A percentile compares a stretch with the other conserved stretches of the same genome.
These are phyloP conservation scores for Neofusicoccum kwambonambiense DNA, from an alignment of 2,329 filamentous ascomycete species.

Conservation along the genomic window DNA sequence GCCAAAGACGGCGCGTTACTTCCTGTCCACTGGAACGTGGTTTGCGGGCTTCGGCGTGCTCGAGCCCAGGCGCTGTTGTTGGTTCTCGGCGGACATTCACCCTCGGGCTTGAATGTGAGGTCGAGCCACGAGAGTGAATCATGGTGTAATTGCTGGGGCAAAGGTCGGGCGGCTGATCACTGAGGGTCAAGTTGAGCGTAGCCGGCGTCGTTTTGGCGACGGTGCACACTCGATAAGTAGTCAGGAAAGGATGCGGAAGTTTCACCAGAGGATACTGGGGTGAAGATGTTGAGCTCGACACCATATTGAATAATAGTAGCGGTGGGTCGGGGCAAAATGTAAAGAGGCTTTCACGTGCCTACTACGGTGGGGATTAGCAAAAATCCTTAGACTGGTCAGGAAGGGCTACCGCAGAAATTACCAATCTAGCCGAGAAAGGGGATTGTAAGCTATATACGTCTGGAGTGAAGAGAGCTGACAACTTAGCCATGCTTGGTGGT, in stretches of 20 bases:
- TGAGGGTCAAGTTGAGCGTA: neutral
- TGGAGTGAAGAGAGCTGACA: too few relatives aligned
- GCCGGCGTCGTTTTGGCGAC: neutral
- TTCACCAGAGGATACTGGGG: neutral
- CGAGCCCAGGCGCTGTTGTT: constrained; percentile 46
- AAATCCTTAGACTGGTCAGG: too few relatives aligned
- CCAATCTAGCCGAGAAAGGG: too few relatives aligned
- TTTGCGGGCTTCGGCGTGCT: constrained; percentile 44
- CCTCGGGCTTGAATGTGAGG: neutral
- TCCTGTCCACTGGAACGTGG: constrained; percentile 43
- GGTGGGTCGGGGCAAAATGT: too few relatives aligned
- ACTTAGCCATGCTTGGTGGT: too few relatives aligned
- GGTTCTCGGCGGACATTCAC: constrained; percentile 29
- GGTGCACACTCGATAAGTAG: constrained; percentile 26
- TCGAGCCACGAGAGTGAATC: constrained; percentile 27
- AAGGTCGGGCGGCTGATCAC: constrained; percentile 24
- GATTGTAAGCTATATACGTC: neutral
- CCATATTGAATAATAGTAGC: neutral
- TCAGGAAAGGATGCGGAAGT: constrained; percentile 37
- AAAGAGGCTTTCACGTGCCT: too few relatives aligned
- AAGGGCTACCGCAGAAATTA: too few relatives aligned
- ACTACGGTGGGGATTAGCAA: too few relatives aligned
- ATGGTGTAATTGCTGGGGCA: constrained; percentile 29
- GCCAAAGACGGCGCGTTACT: constrained; percentile 40
- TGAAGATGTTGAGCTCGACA: neutral